Evolutionary conservation across 2,329 filamentous ascomycete genomes (phyloP), one percentile per base, ranked within the genome.

Genomic region (Aspergillus viridinutans): DNA sequence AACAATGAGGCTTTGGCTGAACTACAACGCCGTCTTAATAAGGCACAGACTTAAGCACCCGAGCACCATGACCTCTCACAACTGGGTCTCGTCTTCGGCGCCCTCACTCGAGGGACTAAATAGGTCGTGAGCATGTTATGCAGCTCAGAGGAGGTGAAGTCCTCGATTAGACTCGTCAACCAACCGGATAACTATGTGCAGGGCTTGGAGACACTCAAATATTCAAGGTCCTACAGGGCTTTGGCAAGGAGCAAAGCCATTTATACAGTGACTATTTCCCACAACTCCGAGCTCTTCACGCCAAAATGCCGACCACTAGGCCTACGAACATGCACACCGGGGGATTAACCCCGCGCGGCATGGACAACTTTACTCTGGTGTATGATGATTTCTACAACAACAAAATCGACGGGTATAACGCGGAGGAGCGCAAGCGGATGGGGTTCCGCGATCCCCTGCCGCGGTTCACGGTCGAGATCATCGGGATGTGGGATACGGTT

Each of bases 401-500:
- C 4, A 58, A 62, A 9, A 49, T 60, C 1, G 20, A 55, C 0
- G 29, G 1, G 0, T 60, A 61, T 20, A 53, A 53, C 7, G 43
- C 54, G 4, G 60, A 58, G 3, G 21, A 58, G 10, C 60, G 63
- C 3, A 38, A 23, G 2, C 45, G 38, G 25, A 49, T 65, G 5
- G 62, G 61, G 0, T 64, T 67, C 48, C 61, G 64, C 9, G 43
- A 50, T 1, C 55, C 48, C 2, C 48, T 66, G 1, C 64, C 64
- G 1, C 58, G 59, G 3, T 64, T 63, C 50, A 64, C 64, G 1
- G 69, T 80, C 60, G 75, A 77, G 58, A 70, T 77, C 1, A 69
- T 79, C 4, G 77, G 74, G 4, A 76, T 79, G 0, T 79, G 74
- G 68, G 77, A 79, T 43, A 79, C 77, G 1, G 77, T 79, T 10